Percentiles rank a stretch among this genome's conserved stretches.
Evolutionary conservation across 805 yeast species (phyloP).

Genomic region (Metschnikowia gelsemii): DNA sequence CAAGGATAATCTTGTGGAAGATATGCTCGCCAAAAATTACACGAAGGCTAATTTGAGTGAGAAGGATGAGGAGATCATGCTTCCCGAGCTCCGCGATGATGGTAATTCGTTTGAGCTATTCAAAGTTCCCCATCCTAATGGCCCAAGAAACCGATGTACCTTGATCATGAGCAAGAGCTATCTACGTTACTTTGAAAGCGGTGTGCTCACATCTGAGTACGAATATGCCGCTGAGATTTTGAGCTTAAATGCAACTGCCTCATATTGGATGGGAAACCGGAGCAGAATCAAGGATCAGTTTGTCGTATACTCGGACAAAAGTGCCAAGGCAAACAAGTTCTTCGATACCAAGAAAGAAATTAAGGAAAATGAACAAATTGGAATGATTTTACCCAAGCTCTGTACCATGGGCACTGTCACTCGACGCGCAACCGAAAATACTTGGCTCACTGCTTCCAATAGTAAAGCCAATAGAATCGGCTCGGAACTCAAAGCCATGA

Average conservation of each 20-base stretch:
- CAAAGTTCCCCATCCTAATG: constrained; percentile 87
- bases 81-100: constrained; percentile 26
- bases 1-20: constrained; percentile 28
- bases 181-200: constrained; percentile 68
- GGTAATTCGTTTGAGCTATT: constrained; percentile 42
- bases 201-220: constrained; percentile 66
- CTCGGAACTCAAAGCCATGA: constrained; percentile 85
- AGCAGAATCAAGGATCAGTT: constrained; percentile 82
- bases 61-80: constrained; percentile 28
- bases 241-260: constrained; percentile 70
- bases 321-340: constrained; percentile 24
- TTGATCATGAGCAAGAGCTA: constrained; percentile 77
- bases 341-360: constrained; percentile 27
- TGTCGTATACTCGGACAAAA: constrained; percentile 56
- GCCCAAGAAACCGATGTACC: constrained; percentile 70
- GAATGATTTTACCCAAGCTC: constrained; percentile 79
- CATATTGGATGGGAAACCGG: constrained; percentile 92
- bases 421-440: constrained; percentile 92
- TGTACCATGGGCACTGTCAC: constrained; percentile 97
- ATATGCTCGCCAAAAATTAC: constrained; percentile 42
- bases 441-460: constrained; percentile 97
- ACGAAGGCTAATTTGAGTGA: constrained; percentile 28
- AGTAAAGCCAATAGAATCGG: constrained; percentile 85
- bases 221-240: constrained; percentile 75
- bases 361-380: constrained; percentile 40